Evolutionary conservation across 78 protist genomes (phyloP).

Genomic region (Bodo saltans): DNA sequence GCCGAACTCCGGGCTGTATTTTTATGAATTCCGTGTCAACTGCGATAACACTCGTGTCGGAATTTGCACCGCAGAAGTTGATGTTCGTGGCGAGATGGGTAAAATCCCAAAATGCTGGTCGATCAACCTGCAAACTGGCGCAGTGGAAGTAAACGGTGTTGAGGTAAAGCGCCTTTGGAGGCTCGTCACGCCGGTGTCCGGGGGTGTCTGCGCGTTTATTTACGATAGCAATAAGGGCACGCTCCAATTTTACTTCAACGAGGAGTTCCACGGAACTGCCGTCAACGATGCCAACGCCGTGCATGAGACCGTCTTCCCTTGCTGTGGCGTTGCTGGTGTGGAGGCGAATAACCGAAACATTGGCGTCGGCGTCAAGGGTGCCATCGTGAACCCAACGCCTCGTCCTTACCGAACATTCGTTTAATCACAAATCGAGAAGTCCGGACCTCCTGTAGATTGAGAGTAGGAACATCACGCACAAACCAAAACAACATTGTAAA

Average conservation of each 20-base stretch:
- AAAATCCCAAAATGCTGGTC: background rate
- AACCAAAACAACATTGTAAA: too few species aligned
- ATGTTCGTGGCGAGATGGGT: background rate
- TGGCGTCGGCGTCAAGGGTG: constrained; percentile 14
- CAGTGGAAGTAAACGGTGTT: constrained; percentile 3
- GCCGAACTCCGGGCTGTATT: constrained; percentile 25
- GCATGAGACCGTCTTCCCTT: background rate
- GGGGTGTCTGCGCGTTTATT: background rate
- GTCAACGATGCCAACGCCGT: constrained; percentile 5
- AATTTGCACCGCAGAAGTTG: background rate
- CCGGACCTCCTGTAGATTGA: too few species aligned
- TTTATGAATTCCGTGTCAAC: constrained; percentile 14
- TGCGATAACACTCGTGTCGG: constrained; percentile 1
- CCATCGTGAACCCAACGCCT: background rate
- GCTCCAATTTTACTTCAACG: constrained; percentile 19
- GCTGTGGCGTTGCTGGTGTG: background rate
- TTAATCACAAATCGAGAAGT: background rate
- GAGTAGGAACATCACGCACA: too few species aligned
- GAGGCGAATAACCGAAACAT: constrained; percentile 30
- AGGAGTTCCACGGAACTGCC: constrained; percentile 23
- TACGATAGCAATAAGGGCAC: constrained; percentile 20
- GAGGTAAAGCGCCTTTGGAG: constrained; percentile 22
- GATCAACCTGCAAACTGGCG: constrained; percentile 18
- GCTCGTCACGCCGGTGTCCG: constrained; percentile 3
- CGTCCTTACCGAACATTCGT: background rate